These are phyloP conservation scores for Fraxinus pennsylvanica DNA, from an alignment of 257 asterid species.

Conservation along the genomic window DNA sequence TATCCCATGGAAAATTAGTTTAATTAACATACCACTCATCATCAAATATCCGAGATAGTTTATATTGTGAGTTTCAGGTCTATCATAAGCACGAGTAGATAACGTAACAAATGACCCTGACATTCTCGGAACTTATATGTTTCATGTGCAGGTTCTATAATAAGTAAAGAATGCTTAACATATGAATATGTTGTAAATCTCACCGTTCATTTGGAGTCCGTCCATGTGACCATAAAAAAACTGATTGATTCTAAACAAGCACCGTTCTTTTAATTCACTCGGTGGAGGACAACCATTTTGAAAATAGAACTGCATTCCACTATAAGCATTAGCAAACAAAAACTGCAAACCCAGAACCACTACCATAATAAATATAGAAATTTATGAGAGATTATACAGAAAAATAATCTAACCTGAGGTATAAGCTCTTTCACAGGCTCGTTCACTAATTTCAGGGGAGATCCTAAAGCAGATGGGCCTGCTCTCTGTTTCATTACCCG, in stretches of 20 bases:
- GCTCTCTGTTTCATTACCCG: conserved; percentile 82
- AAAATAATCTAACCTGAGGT: conserved; percentile 74
- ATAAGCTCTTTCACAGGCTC: conserved; percentile 91
- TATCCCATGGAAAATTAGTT: conserved; percentile 25
- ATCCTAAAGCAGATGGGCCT: conserved; percentile 80
- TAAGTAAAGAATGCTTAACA: conserved; percentile 8
- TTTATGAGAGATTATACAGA: background rate
- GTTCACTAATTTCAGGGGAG: conserved; percentile 79
- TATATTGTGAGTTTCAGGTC: background rate
- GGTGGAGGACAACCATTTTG: conserved; percentile 93
- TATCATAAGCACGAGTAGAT: conserved; percentile 9
- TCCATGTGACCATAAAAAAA: conserved; percentile 89
- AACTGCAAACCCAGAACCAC: conserved; percentile 8
- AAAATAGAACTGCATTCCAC: conserved; percentile 80
- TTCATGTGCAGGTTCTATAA: conserved; percentile 11
- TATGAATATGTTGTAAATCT: conserved; percentile 31
- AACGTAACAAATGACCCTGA: conserved; percentile 12
- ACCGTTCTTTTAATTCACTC: conserved; percentile 86
- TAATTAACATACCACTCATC: conserved; percentile 2
- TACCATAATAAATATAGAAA: conserved; percentile 4
- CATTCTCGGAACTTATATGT: background rate
- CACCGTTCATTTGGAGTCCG: conserved; percentile 92
- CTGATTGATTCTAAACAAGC: conserved; percentile 91
- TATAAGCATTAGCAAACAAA: conserved; percentile 22
- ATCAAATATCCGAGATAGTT: background rate